Evolutionary conservation across 2,329 filamentous ascomycete genomes (phyloP).

Genomic region (Aspergillus ustus): DNA sequence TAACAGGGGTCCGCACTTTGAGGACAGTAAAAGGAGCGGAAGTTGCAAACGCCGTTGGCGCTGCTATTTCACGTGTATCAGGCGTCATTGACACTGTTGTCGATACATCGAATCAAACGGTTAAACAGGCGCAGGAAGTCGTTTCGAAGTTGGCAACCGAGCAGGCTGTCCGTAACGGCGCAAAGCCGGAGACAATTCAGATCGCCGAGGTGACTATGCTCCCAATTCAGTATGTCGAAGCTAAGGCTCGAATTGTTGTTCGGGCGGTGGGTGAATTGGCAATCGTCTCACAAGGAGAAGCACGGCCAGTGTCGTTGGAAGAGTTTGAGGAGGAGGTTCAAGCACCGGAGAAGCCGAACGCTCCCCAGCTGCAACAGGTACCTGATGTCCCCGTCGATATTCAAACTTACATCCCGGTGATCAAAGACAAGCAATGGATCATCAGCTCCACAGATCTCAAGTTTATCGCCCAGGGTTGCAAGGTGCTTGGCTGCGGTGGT

Average conservation of each 20-base stretch:
- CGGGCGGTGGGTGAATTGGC: slow-evolving; percentile 38
- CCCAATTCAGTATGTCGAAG: slow-evolving; percentile 43
- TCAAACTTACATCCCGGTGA: slow-evolving; percentile 24
- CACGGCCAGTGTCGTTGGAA: slow-evolving; percentile 30
- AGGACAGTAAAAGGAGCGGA: slow-evolving; percentile 31
- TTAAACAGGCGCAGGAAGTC: slow-evolving; percentile 25
- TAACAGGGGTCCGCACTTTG: slow-evolving; percentile 1
- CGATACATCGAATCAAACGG: slow-evolving; percentile 14
- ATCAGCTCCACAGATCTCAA: slow-evolving; percentile 43
- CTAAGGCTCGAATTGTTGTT: slow-evolving; percentile 30
- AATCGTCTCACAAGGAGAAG: not conserved
- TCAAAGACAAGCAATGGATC: slow-evolving; percentile 40
- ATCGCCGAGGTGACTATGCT: slow-evolving; percentile 44
- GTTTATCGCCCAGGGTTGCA: slow-evolving; percentile 44
- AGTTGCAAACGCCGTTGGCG: slow-evolving; percentile 69
- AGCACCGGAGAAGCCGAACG: no score
- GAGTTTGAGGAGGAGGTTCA: not conserved
- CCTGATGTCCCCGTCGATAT: slow-evolving; percentile 24
- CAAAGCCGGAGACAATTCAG: slow-evolving; percentile 35
- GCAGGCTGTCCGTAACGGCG: slow-evolving; percentile 8
- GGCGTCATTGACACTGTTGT: slow-evolving; percentile 32
- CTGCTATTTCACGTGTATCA: slow-evolving; percentile 63
- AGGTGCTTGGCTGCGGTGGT: slow-evolving; percentile 45
- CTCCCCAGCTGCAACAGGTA: not conserved
- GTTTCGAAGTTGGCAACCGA: slow-evolving; percentile 4